Evolutionary conservation across 106 monocot genomes (phyloP).

Genomic region (Apostasia shenzhenica): DNA sequence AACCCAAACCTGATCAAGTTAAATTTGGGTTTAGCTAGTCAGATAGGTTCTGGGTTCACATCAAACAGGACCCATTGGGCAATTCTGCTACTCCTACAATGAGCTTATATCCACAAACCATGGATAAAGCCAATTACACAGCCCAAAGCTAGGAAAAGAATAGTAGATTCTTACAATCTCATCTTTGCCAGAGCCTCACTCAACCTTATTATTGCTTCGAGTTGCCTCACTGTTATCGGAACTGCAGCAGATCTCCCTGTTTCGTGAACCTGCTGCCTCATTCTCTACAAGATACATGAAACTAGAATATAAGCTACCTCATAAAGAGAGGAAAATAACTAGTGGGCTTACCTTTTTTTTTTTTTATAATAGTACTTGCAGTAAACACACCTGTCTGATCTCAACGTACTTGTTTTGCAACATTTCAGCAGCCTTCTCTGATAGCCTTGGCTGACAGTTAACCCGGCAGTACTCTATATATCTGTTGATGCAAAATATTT

Average conservation of each 20-base stretch:
- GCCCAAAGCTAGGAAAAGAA: background rate
- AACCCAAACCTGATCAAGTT: too few species aligned
- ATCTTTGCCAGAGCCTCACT: conserved; percentile 95
- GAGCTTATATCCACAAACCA: too few species aligned
- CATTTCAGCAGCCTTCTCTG: conserved; percentile 93
- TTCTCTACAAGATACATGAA: conserved; percentile 48
- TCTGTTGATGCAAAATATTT: conserved; percentile 20
- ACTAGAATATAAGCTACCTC: background rate
- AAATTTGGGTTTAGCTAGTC: too few species aligned
- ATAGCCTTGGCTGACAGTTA: conserved; percentile 68
- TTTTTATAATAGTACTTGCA: background rate
- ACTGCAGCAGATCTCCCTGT: conserved; percentile 78
- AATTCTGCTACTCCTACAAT: too few species aligned
- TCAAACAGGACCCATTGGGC: too few species aligned
- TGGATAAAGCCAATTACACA: too few species aligned
- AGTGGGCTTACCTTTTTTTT: too few species aligned
- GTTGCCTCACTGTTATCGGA: conserved; percentile 98
- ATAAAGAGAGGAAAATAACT: too few species aligned
- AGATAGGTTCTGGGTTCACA: too few species aligned
- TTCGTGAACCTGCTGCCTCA: conserved; percentile 92
- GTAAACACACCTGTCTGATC: conserved; percentile 77
- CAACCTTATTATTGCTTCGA: conserved; percentile 93
- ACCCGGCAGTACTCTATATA: conserved; percentile 85
- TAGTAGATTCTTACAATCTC: conserved; percentile 62
- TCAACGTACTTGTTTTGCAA: conserved; percentile 88